A percentile compares a stretch with the other conserved stretches of the same genome.
Conservation (phyloP, 805 yeast species). For the Diddensiella santjacobensis region DNA sequence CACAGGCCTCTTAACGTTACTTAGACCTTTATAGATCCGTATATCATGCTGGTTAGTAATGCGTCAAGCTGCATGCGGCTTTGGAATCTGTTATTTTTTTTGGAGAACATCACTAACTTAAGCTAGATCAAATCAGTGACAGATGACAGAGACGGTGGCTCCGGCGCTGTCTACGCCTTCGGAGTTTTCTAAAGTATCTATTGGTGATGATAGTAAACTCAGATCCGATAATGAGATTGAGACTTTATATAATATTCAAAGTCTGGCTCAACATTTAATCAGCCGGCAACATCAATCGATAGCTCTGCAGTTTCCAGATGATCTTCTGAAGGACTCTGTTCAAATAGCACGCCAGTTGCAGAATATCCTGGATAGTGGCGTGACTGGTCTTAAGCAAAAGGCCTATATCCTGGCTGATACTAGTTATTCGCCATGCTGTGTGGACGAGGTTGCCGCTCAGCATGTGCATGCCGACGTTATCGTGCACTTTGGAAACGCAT, state of each 20-base stretch:
- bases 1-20: no score
- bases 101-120: no score
- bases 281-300: constrained; percentile 45
- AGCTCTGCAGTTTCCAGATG: constrained; percentile 90
- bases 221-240: constrained; percentile 30
- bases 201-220: constrained; percentile 25
- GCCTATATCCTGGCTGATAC: constrained; percentile 92
- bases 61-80: neutral
- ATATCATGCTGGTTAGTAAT: neutral
- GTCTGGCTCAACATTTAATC: constrained; percentile 41
- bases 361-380: constrained; percentile 1
- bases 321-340: constrained; percentile 72
- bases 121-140: no score
- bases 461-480: constrained; percentile 84
- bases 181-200: constrained; percentile 42
- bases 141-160: constrained; percentile 40
- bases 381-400: constrained; percentile 12
- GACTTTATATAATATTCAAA: constrained; percentile 54
- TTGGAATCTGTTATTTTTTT: no score
- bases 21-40: no score
- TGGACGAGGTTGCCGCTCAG: constrained; percentile 95
- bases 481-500: constrained; percentile 93
- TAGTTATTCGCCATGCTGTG: constrained; percentile 91
- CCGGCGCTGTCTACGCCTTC: constrained; percentile 75
- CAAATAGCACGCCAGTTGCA: constrained; percentile 38